These are phyloP conservation scores for Fusarium sp. DNA, from an alignment of 2,329 filamentous ascomycete genomes.

Conservation along the genomic window DNA sequence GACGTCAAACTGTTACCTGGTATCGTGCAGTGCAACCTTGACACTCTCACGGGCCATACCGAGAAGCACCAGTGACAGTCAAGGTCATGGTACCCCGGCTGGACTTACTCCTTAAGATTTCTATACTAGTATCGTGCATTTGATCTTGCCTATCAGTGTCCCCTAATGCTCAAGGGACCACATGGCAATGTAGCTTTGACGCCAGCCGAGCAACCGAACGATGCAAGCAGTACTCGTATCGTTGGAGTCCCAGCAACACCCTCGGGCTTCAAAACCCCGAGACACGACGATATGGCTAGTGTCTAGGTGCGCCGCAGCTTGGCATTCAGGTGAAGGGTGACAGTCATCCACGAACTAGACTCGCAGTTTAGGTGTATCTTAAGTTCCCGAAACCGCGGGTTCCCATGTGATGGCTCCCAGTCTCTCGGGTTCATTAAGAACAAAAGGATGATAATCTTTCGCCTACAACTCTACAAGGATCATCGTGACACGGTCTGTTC, in stretches of 20 bases:
- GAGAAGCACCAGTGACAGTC: background rate
- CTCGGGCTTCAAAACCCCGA: background rate
- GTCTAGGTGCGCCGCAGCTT: no score
- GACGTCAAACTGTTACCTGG: background rate
- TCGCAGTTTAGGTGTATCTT: background rate
- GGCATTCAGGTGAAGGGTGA: background rate
- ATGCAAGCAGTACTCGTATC: background rate
- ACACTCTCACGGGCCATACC: background rate
- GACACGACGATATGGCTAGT: background rate
- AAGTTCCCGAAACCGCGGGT: background rate
- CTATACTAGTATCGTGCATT: background rate
- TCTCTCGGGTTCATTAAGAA: background rate
- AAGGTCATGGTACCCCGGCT: background rate
- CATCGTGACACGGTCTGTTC: background rate
- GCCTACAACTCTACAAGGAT: background rate
- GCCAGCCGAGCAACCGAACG: background rate
- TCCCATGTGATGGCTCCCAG: background rate
- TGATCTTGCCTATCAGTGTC: background rate
- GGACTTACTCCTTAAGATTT: background rate
- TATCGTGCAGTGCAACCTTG: background rate
- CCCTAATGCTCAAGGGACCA: background rate
- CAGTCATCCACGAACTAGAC: background rate
- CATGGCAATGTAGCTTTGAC: background rate
- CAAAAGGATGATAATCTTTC: background rate
- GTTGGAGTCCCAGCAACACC: accelerated